Percentiles rank a stretch among this genome's conserved stretches.
Evolutionary conservation across 2,329 filamentous ascomycete genomes (phyloP).

Genomic region (Fusarium multiceps): DNA sequence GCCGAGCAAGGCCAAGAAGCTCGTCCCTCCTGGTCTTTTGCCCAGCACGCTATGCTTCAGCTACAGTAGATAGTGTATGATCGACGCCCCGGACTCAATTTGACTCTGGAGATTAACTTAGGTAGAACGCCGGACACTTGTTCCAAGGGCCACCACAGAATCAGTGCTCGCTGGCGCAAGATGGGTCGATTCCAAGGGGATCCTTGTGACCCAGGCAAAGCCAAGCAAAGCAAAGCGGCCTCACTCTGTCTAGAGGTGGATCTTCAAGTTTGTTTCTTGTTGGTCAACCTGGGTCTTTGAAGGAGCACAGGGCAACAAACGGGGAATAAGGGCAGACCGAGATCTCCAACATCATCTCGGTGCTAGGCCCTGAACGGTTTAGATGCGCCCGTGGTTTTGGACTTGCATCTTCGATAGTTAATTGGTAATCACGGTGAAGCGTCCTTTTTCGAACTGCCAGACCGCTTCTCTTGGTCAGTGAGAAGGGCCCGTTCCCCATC

Average conservation of each 20-base stretch:
- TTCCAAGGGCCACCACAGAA: conserved; percentile 41
- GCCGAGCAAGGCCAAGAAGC: conserved; percentile 5
- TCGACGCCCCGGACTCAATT: conserved; percentile 43
- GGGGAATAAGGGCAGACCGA: conserved; percentile 21
- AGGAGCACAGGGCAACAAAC: conserved; percentile 16
- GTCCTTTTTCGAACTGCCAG: conserved; percentile 31
- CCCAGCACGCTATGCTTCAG: conserved; percentile 41
- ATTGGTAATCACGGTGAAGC: conserved; percentile 36
- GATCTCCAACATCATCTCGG: conserved; percentile 36
- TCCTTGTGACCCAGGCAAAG: conserved; percentile 24
- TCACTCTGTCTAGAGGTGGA: conserved; percentile 38
- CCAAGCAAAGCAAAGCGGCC: conserved; percentile 26
- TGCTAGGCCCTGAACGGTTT: conserved; percentile 25
- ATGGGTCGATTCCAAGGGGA: conserved; percentile 36
- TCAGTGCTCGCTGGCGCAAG: conserved; percentile 40
- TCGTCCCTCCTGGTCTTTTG: conserved; percentile 29
- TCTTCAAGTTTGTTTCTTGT: conserved; percentile 30
- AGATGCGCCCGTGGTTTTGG: conserved; percentile 37
- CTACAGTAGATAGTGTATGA: conserved; percentile 45
- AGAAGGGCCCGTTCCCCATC: conserved; percentile 39
- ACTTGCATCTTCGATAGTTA: conserved; percentile 23
- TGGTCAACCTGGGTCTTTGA: conserved; percentile 19
- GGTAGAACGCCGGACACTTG: conserved; percentile 2
- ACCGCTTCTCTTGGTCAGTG: conserved; percentile 40
- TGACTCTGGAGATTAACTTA: conserved; percentile 34